These are phyloP conservation scores for Cymbopogon citratus DNA, from an alignment of 176 grass and related monocot species.

Conservation along the genomic window DNA sequence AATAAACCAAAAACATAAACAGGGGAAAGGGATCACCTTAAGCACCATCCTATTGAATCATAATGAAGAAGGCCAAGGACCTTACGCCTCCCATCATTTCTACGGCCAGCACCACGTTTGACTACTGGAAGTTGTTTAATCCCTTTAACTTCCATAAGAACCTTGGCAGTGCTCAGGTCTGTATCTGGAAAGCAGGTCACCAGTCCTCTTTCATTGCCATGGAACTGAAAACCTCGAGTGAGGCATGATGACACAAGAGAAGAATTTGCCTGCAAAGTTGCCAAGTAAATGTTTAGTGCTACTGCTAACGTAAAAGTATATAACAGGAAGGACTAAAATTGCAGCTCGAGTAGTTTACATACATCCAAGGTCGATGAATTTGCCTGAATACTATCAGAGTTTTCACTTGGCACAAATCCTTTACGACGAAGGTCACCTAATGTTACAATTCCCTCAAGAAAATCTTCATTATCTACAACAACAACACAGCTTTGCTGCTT, in stretches of 20 bases:
- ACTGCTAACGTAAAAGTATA: conserved; percentile 9
- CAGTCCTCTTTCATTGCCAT: conserved; percentile 76
- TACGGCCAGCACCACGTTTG: conserved; percentile 60
- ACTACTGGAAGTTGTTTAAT: conserved; percentile 97
- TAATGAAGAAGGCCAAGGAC: conserved; percentile 89
- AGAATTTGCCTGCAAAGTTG: conserved; percentile 53
- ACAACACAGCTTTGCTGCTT: conserved; percentile 89
- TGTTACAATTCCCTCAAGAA: conserved; percentile 90
- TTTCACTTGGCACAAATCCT: conserved; percentile 50
- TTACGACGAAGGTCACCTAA: conserved; percentile 67
- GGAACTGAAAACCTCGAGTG: conserved; percentile 83
- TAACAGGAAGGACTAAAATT: background rate
- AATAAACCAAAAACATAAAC: conserved; percentile 15
- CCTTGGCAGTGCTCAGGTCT: conserved; percentile 92
- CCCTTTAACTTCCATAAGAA: conserved; percentile 96
- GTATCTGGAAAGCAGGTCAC: conserved; percentile 90
- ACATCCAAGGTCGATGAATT: conserved; percentile 50
- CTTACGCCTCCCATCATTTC: conserved; percentile 68
- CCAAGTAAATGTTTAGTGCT: conserved; percentile 25
- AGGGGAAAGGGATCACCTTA: conserved; percentile 52
- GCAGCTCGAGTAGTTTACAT: conserved; percentile 4
- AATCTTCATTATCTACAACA: conserved; percentile 90
- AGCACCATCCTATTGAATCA: conserved; percentile 74
- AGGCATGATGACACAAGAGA: conserved; percentile 65
- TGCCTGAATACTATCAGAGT: conserved; percentile 14